phyloP scores from a whole-genome alignment of 257 asterid species.

The Lantana camara region DNA sequence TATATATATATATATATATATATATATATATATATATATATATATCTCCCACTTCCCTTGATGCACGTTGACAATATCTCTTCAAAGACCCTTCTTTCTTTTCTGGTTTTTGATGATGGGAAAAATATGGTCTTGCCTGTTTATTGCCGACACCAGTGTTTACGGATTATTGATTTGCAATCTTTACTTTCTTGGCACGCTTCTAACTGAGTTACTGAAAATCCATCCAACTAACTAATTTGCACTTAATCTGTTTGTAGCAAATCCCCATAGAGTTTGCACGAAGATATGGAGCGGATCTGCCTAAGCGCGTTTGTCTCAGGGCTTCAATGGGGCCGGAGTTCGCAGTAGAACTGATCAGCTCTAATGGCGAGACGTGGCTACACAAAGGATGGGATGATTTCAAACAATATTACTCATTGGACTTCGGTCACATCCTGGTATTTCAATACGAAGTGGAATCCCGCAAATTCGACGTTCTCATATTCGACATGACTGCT shows the following conservation, averaged over 20 bases:
- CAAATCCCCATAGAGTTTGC: conserved; percentile 39
- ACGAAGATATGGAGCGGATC: conserved; percentile 18
- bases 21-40: too few species aligned
- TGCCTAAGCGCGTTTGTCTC: conserved; percentile 26
- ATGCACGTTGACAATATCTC: too few species aligned
- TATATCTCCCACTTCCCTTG: neutral
- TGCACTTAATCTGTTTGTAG: too few species aligned
- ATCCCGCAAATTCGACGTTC: conserved; percentile 28
- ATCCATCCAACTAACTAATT: too few species aligned
- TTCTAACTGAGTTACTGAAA: too few species aligned
- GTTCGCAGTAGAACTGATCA: conserved; percentile 32
- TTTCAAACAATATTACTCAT: conserved; percentile 33
- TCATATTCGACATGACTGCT: conserved; percentile 35
- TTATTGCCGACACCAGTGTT: too few species aligned
- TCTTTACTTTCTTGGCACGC: too few species aligned
- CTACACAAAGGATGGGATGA: conserved; percentile 36
- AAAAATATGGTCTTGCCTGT: too few species aligned
- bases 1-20: too few species aligned
- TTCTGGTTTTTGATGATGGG: too few species aligned
- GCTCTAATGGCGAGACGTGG: conserved; percentile 30
- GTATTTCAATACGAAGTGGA: conserved; percentile 30
- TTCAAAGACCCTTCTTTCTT: too few species aligned
- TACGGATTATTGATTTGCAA: too few species aligned
- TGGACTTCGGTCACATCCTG: conserved; percentile 27
- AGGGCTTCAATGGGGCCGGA: conserved; percentile 35